Base-by-base conservation (phyloP, 2,329 filamentous ascomycete genomes). In the Colletotrichum tropicale region DNA sequence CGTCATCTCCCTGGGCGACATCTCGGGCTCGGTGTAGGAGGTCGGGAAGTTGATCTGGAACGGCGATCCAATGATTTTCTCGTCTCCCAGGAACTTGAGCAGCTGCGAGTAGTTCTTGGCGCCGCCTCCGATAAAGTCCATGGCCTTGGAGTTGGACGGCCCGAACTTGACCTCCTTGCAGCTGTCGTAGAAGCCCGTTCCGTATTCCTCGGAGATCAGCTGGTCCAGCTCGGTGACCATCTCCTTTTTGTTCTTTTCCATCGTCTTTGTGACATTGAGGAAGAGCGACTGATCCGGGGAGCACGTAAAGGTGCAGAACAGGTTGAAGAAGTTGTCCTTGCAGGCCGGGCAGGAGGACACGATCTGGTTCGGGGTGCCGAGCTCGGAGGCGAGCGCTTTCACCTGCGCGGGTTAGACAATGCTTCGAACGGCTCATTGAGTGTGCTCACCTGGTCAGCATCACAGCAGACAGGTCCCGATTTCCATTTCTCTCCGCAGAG, bases 131-230 rank as follows among this genome's bases (percentile, higher is more conserved):
- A 99, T 98, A 80, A 99, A 93, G 80, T 96, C 94, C 91, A 99
- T 99, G 18, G 96, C 97, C 81, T 94, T 96, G 76, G 95, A 94
- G 82, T 98, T 98, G 56, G 96, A 96, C 8, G 96, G 94, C 43
- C 97, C 97, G 81, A 98, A 98, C 83, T 99, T 99, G 85, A 99
- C 96, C 84, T 99, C 96, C 86, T 98, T 98, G 88, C 97, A 99
- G 86, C 97, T 99, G 85, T 98, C 91, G 83, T 96, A 99, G 87
- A 99, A 98, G 2, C 94, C 96, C 10, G 91, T 89, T 58, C 95
- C 96, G 83, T 98, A 98, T 69, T 94, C 89, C 72, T 96, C 89
- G 3, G 95, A 95, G 79, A 98, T 92, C 8, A 98, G 87, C 81
- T 98, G 96, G 82, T 98, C 96, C 26, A 99, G 87, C 86, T 98